These are phyloP conservation scores for Aurinia saxatilis DNA, from an alignment of 345 rosid genomes.

Conservation along the genomic window DNA sequence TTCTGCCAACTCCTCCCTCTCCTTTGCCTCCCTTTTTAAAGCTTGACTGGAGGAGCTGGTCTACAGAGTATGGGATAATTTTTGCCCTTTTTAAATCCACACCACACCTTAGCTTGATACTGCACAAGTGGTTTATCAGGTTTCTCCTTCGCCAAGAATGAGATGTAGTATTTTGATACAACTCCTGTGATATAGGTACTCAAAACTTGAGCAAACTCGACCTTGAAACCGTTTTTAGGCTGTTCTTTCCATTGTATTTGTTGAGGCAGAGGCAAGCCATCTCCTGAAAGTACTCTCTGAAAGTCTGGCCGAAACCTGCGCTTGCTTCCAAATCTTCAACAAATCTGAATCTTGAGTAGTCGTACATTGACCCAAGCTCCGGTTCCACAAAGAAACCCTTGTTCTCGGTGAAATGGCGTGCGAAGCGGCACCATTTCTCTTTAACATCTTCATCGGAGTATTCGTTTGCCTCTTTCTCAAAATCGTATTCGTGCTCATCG, in stretches of 20 bases:
- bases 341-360: background rate
- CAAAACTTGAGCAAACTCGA: background rate
- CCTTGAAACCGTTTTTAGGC: background rate
- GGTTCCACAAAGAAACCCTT: conserved; percentile 4
- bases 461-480: background rate
- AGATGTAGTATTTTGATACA: background rate
- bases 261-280: background rate
- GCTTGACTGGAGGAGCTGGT: background rate
- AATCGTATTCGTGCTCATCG: background rate
- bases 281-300: background rate
- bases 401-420: background rate
- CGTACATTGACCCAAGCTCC: background rate
- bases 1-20: too few species aligned
- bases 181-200: background rate
- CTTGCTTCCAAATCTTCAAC: background rate
- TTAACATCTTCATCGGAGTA: background rate
- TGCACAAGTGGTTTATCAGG: background rate
- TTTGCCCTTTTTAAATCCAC: background rate
- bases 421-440: background rate
- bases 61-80: background rate
- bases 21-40: too few species aligned
- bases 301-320: background rate
- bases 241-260: background rate
- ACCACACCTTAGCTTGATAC: background rate
- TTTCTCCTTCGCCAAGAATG: background rate